Evolutionary conservation across 345 rosid genomes (phyloP).

Genomic region (Citrus glauca): DNA sequence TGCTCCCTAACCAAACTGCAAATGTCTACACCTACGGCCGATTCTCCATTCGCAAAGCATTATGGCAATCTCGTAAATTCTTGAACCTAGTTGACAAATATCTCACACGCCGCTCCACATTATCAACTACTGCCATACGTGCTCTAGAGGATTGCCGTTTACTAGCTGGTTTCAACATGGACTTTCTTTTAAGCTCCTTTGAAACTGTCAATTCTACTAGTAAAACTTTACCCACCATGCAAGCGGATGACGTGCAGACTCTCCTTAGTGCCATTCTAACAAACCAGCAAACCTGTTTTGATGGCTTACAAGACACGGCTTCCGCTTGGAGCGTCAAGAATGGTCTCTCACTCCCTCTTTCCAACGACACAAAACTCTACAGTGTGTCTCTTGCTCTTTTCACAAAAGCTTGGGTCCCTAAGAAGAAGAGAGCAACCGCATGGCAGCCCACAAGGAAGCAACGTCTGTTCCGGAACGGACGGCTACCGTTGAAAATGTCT

Average conservation of each 20-base stretch:
- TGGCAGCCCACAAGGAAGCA: constrained; percentile 33
- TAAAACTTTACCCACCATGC: constrained; percentile 26
- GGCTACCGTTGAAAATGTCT: constrained; percentile 57
- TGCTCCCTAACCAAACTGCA: constrained; percentile 45
- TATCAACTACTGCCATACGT: constrained; percentile 41
- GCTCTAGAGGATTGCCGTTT: constrained; percentile 75
- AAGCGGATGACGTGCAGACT: constrained; percentile 72
- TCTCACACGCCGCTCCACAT: constrained; percentile 31
- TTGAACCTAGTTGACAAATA: constrained; percentile 46
- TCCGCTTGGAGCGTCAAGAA: constrained; percentile 50
- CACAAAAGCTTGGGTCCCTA: constrained; percentile 74
- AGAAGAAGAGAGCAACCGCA: constrained; percentile 24
- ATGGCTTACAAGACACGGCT: constrained; percentile 47
- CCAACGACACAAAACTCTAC: constrained; percentile 69
- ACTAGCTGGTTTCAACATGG: constrained; percentile 53
- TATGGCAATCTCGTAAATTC: constrained; percentile 57
- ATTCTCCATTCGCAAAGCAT: constrained; percentile 52
- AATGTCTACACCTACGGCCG: constrained; percentile 54
- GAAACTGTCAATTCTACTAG: constrained; percentile 37
- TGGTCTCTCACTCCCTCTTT: constrained; percentile 48
- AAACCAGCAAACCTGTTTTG: constrained; percentile 72
- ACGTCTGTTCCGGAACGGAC: constrained; percentile 42
- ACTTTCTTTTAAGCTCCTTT: constrained; percentile 47
- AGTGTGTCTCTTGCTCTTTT: constrained; percentile 74
- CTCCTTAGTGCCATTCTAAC: constrained; percentile 73